Percentiles rank a stretch among this genome's conserved stretches.
phyloP scores from a whole-genome alignment of 768 basidiomycete genomes.

The Trametes meyenii region DNA sequence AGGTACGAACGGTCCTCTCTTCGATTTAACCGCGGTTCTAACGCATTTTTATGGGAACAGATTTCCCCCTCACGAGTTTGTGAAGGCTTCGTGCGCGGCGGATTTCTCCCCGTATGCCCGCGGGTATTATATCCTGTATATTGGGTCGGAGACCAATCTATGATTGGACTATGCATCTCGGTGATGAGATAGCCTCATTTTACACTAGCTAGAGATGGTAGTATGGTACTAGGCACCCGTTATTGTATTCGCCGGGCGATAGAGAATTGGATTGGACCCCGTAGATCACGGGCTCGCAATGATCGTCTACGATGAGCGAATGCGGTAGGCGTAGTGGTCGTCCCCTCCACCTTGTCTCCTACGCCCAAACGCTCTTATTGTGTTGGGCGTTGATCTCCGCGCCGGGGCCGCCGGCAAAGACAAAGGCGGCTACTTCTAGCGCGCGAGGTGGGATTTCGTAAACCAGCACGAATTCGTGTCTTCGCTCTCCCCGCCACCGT shows the following conservation, averaged over 20 bases:
- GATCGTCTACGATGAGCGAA: conserved; percentile 10
- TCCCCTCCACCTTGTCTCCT: neutral
- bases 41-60: too few species aligned
- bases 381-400: conserved; percentile 7
- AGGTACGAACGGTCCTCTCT: too few species aligned
- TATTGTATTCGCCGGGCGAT: conserved; percentile 9
- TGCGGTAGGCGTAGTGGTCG: conserved; percentile 14
- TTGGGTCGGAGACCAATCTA: conserved; percentile 1
- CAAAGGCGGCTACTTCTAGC: conserved; percentile 1
- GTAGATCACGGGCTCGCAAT: conserved; percentile 10
- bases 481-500: conserved; percentile 13
- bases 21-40: too few species aligned
- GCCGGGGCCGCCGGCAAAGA: conserved; percentile 4
- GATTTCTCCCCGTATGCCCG: too few species aligned
- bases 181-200: conserved; percentile 12
- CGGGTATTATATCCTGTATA: too few species aligned
- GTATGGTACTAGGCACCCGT: conserved; percentile 7
- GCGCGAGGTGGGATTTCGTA: conserved; percentile 7
- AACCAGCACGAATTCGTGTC: neutral
- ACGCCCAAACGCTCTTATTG: conserved; percentile 2
- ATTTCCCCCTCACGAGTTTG: too few species aligned
- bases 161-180: conserved; percentile 5
- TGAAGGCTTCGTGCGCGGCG: too few species aligned
- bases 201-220: conserved; percentile 15
- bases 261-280: neutral